phyloP scores from a whole-genome alignment of 2,329 filamentous ascomycete species.

The Sporothrix globosa region DNA sequence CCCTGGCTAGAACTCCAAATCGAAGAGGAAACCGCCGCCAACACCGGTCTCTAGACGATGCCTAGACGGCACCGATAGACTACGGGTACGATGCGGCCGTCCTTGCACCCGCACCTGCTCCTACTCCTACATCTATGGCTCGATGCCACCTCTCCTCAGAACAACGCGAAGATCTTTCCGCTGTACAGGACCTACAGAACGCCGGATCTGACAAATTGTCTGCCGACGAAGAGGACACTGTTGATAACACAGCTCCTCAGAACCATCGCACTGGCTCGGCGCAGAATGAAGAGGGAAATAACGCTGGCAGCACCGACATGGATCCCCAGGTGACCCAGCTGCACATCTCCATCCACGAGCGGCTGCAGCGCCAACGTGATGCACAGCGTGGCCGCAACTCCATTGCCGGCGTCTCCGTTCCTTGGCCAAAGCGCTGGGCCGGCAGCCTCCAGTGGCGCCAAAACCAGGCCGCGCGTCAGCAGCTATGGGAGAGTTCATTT shows the following conservation, averaged over 20 bases:
- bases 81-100: not conserved
- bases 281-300: not conserved
- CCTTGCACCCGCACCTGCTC: not conserved
- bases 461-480: constrained; percentile 13
- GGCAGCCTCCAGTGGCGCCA: constrained; percentile 25
- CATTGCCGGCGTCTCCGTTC: not conserved
- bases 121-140: not conserved
- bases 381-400: not conserved
- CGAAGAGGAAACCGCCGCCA: not conserved
- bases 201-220: no score
- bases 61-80: constrained; percentile 21
- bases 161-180: not conserved
- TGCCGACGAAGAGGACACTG: not conserved
- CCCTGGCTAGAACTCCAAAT: not conserved
- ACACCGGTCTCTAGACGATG: constrained; percentile 16
- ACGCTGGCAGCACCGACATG: not conserved
- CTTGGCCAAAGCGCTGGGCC: constrained; percentile 29
- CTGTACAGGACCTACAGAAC: not conserved
- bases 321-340: constrained; percentile 1
- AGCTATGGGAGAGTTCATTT: constrained; percentile 29
- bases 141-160: not conserved
- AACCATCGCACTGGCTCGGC: no score
- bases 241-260: not conserved
- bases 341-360: constrained; percentile 27
- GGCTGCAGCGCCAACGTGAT: not conserved